These are phyloP conservation scores for Blastobotrys buckinghamii DNA, from an alignment of 1,139 yeast species.

Conservation along the genomic window DNA sequence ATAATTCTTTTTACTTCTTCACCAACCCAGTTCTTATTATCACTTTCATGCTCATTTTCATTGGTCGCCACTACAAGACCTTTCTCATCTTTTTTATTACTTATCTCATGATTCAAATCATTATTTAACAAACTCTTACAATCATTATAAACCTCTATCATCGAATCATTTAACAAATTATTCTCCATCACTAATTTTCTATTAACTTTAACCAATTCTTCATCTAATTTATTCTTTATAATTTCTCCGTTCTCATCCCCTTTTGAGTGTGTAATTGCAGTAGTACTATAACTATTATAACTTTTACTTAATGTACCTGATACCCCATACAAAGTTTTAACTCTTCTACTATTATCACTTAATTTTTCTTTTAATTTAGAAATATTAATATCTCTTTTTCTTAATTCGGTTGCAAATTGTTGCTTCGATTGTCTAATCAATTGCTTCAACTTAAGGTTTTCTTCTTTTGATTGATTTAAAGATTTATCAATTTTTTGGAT, in stretches of 20 bases:
- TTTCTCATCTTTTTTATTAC: not conserved
- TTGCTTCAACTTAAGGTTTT: conserved; percentile 9
- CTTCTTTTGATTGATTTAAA: conserved; percentile 13
- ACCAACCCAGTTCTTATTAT: conserved; percentile 13
- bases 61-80: not conserved
- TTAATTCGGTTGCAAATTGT: conserved; percentile 26
- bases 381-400: conserved; percentile 26
- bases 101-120: not conserved
- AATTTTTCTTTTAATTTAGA: conserved; percentile 23
- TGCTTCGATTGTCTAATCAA: conserved; percentile 17
- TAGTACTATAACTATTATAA: conserved; percentile 17
- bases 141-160: conserved; percentile 11
- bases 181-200: conserved; percentile 21
- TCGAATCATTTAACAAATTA: conserved; percentile 15
- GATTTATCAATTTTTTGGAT: conserved; percentile 13
- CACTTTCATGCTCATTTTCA: not conserved
- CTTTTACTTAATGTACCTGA: conserved; percentile 22
- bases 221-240: not conserved
- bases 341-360: conserved; percentile 17
- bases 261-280: not conserved
- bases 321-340: conserved; percentile 20
- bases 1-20: conserved; percentile 18
- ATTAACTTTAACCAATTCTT: conserved; percentile 13
- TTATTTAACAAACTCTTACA: not conserved
- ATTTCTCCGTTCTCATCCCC: too few species aligned